Percentiles rank a stretch among this genome's conserved stretches.
Evolutionary conservation across 78 protist genomes (phyloP).

Genomic region (Diacronema lutheri): DNA sequence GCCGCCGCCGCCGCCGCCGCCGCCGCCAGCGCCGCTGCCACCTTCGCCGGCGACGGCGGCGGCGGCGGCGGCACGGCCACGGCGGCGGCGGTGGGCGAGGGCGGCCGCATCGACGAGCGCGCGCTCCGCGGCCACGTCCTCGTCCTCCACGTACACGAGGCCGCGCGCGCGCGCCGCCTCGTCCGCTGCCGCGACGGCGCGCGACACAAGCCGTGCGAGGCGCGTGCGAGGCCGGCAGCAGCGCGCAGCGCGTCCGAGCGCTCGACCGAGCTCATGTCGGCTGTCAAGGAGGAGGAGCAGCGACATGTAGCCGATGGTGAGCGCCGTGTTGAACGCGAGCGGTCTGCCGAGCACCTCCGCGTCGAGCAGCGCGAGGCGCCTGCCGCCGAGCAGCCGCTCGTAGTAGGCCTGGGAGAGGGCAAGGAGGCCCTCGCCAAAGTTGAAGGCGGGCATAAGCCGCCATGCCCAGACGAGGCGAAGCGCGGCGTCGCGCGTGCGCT

Average conservation of each 20-base stretch:
- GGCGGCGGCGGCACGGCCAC: too few relatives aligned
- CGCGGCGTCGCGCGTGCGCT: not conserved
- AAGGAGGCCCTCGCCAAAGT: not conserved
- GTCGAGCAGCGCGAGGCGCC: not conserved
- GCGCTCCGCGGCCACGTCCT: too few relatives aligned
- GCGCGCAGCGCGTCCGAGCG: not conserved
- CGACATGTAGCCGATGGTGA: not conserved
- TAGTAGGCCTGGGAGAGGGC: not conserved
- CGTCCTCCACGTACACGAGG: too few relatives aligned
- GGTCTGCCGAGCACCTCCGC: not conserved
- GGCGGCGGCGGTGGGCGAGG: too few relatives aligned
- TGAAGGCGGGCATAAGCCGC: slow-evolving; percentile 3
- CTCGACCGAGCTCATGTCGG: not conserved
- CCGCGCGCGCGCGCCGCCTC: too few relatives aligned
- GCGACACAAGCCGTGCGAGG: not conserved
- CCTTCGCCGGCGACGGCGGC: too few relatives aligned
- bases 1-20: too few relatives aligned
- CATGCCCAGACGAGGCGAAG: not conserved
- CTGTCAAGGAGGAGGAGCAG: not conserved
- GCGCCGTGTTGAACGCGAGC: not conserved
- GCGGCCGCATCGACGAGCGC: too few relatives aligned
- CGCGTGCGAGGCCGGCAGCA: not conserved
- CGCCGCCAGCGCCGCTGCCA: too few relatives aligned
- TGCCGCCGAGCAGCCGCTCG: not conserved
- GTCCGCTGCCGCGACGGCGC: too few relatives aligned